Evolutionary conservation across 192 early-diverging fungal genomes (phyloP), one percentile per base, ranked within the genome.

Genomic region (Chytriomyces sp.): DNA sequence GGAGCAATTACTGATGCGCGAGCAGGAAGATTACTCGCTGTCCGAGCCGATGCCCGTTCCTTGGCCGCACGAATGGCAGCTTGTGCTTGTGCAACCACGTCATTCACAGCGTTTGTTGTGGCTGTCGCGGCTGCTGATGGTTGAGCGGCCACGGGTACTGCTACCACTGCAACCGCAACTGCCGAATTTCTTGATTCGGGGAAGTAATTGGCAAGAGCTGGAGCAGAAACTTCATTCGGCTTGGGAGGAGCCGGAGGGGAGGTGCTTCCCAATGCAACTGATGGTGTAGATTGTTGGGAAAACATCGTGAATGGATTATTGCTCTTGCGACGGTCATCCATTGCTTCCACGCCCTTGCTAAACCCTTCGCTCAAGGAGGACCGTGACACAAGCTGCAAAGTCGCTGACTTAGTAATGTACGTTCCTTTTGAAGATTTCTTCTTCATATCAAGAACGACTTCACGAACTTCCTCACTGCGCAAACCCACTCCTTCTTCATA

Each of bases 401-500:
- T 37, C 5, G 33, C 14, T n/a, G 70, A 37, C 14, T 49, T 49
- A n/a, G 71, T 33, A 52, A 41, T 34, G 56, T 41, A 49, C 17
- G 55, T 58, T 17, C 53, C 38, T 31, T 70, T 63, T 3, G 75
- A 62, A 14, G 26, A 59, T 36, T 70, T 58, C 34, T 61, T 74
- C 32, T 59, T 74, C 54, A 81, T 37, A 14, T 81, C 80, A 14
- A 78, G 59, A 39, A 82, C 60, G 37, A 82, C 54, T 33, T 65
- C 75, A 34, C 76, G 64, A 25, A 77, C 76, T 25, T 75, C 72
- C n/a, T 74, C 67, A 30, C 77, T 83, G 34, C 75, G 41, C 6
- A 85, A 38, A 8, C 84, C 81, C 61, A 83, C 71, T 5, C 81
- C 84, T 52, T 82, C 78, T 44, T 81, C 78, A 44, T 56, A 86